phyloP scores from a whole-genome alignment of 495 filamentous ascomycete species.

The Lasiosphaeria hispida region DNA sequence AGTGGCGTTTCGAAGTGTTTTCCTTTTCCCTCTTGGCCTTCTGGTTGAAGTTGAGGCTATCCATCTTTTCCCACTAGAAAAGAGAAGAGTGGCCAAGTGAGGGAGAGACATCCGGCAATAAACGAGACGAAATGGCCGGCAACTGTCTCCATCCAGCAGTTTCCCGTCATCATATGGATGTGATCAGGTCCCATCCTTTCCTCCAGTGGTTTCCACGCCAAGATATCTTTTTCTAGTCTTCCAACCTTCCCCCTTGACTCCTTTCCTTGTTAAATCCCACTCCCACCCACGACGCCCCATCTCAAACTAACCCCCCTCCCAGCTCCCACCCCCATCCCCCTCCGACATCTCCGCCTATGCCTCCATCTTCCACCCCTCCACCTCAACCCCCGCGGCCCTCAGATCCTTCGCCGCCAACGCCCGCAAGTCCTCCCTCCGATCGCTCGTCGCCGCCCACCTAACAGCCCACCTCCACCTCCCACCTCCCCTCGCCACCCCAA shows the following conservation, averaged over 20 bases:
- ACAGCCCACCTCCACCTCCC: conserved; percentile 39
- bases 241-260: background rate
- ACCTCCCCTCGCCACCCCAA: conserved; percentile 15
- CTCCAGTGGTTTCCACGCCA: too few species aligned
- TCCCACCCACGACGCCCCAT: background rate
- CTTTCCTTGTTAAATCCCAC: background rate
- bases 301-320: conserved; percentile 7
- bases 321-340: conserved; percentile 43
- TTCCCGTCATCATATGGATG: too few species aligned
- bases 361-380: conserved; percentile 53
- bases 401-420: conserved; percentile 55
- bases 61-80: background rate
- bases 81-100: background rate
- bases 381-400: conserved; percentile 50
- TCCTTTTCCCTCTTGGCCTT: too few species aligned
- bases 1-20: too few species aligned
- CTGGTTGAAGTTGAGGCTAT: conserved; percentile 4
- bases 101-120: too few species aligned
- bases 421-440: conserved; percentile 53
- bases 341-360: conserved; percentile 57
- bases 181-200: too few species aligned
- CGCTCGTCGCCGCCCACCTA: conserved; percentile 49
- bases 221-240: too few species aligned
- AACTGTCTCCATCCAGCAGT: too few species aligned
- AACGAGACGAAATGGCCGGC: too few species aligned